phyloP scores from a whole-genome alignment of 2,329 filamentous ascomycete species.

The Monosporascus sp. region DNA sequence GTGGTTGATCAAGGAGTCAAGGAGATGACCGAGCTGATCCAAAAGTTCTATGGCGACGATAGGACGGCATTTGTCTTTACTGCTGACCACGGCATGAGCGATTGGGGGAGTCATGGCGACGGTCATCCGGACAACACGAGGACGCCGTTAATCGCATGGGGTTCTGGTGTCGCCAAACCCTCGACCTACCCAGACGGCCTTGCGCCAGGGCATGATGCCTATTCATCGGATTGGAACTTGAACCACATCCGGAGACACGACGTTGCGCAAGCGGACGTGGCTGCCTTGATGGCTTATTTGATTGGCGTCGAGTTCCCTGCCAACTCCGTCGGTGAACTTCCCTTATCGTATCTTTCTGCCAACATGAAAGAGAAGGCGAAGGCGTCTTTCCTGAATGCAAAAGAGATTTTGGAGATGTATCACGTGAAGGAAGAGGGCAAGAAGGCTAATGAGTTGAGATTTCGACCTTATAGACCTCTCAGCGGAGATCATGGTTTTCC shows the following conservation, averaged over 20 bases:
- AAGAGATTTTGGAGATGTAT: conserved; percentile 91
- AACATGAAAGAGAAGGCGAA: conserved; percentile 71
- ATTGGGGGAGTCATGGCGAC: conserved; percentile 98
- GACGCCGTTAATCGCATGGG: conserved; percentile 90
- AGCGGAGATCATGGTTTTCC: conserved; percentile 54
- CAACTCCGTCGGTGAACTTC: conserved; percentile 92
- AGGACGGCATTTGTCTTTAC: conserved; percentile 96
- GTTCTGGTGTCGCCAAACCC: conserved; percentile 80
- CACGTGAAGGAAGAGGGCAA: conserved; percentile 87
- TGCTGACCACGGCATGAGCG: conserved; percentile 97
- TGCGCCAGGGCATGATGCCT: conserved; percentile 82
- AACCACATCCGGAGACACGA: conserved; percentile 79
- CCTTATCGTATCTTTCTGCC: conserved; percentile 73
- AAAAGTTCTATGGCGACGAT: conserved; percentile 77
- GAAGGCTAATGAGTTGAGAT: conserved; percentile 67
- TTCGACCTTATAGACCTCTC: conserved; percentile 68
- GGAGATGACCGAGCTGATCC: conserved; percentile 74
- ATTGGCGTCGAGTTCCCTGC: conserved; percentile 84
- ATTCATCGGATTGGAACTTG: conserved; percentile 84
- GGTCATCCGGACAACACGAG: conserved; percentile 96
- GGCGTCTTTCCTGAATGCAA: conserved; percentile 78
- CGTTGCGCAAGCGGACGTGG: conserved; percentile 89
- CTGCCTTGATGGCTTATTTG: conserved; percentile 91
- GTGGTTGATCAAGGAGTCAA: conserved; percentile 86
- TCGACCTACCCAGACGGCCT: conserved; percentile 45